Conservation (phyloP, 2,329 filamentous ascomycete species). For the Aulographum hederae region DNA sequence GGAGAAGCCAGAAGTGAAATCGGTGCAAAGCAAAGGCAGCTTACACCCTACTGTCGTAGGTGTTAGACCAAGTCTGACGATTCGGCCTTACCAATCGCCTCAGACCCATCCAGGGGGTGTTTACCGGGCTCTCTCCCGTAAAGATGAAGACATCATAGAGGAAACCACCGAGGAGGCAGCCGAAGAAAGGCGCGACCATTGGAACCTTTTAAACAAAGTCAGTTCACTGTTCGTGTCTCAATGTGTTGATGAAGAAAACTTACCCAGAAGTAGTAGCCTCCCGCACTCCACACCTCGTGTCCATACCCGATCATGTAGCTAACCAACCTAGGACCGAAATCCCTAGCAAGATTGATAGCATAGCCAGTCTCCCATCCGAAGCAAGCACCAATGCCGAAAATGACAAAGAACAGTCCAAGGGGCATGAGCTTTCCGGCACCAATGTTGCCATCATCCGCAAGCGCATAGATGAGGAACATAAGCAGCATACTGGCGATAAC, state of each 20-base stretch:
- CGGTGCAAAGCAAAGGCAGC: slow-evolving; percentile 27
- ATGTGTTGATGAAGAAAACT: no score
- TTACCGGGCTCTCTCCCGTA: neutral
- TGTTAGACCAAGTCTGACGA: neutral
- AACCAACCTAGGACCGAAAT: slow-evolving; percentile 51
- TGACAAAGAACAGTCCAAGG: slow-evolving; percentile 46
- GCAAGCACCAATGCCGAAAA: slow-evolving; percentile 55
- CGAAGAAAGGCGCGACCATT: neutral
- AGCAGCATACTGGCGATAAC: slow-evolving; percentile 47
- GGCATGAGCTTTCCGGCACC: slow-evolving; percentile 27
- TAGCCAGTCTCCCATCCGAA: slow-evolving; percentile 66
- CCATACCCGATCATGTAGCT: slow-evolving; percentile 53
- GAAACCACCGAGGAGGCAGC: neutral
- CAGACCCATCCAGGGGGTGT: neutral
- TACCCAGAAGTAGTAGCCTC: slow-evolving; percentile 58
- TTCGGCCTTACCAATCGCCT: neutral
- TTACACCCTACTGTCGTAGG: slow-evolving; percentile 8
- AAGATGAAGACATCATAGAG: neutral
- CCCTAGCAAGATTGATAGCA: slow-evolving; percentile 55
- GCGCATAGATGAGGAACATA: slow-evolving; percentile 52
- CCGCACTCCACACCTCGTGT: slow-evolving; percentile 45
- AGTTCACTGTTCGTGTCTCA: no score
- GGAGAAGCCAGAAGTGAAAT: no score
- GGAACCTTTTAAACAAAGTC: neutral
- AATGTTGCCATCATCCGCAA: slow-evolving; percentile 34